Conservation (phyloP, 139 green algal species). For the Parachlorella kessleri region DNA sequence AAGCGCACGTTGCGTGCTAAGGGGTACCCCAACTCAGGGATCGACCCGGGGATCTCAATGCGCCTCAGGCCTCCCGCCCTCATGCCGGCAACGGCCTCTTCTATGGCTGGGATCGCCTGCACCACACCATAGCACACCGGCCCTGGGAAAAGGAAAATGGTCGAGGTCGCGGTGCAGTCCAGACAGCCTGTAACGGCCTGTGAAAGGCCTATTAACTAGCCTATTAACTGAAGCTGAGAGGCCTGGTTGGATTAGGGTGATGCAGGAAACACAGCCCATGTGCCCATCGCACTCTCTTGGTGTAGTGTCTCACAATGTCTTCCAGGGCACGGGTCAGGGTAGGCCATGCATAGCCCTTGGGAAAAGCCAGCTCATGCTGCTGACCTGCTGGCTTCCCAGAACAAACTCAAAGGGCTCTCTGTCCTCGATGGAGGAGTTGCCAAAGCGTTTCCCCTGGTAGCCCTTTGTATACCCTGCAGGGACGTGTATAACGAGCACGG, state of each 20-base stretch:
- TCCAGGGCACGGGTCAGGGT: not conserved
- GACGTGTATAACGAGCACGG: too few relatives aligned
- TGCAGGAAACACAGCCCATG: too few relatives aligned
- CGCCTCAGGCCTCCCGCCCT: slow-evolving; percentile 61
- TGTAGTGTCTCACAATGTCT: not conserved
- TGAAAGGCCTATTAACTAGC: too few relatives aligned
- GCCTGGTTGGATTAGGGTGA: too few relatives aligned
- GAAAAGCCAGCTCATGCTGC: too few relatives aligned
- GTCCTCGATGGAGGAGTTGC: slow-evolving; percentile 72
- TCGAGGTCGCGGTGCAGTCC: too few relatives aligned
- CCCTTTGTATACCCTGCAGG: slow-evolving; percentile 63
- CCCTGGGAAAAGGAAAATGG: not conserved
- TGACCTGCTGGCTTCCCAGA: slow-evolving; percentile 60
- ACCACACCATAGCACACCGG: not conserved
- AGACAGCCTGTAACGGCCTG: too few relatives aligned
- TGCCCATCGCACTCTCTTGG: not conserved
- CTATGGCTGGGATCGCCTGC: slow-evolving; percentile 75
- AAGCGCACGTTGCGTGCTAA: slow-evolving; percentile 52
- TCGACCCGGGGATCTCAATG: slow-evolving; percentile 64
- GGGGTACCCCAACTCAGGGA: slow-evolving; percentile 59
- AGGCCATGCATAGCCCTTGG: too few relatives aligned
- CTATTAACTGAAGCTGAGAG: too few relatives aligned
- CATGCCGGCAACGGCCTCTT: slow-evolving; percentile 83
- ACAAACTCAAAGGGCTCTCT: slow-evolving; percentile 78
- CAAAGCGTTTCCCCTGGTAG: slow-evolving; percentile 70